Base-by-base conservation (phyloP, 306 rosid species). In the Ceratonia siliqua region DNA sequence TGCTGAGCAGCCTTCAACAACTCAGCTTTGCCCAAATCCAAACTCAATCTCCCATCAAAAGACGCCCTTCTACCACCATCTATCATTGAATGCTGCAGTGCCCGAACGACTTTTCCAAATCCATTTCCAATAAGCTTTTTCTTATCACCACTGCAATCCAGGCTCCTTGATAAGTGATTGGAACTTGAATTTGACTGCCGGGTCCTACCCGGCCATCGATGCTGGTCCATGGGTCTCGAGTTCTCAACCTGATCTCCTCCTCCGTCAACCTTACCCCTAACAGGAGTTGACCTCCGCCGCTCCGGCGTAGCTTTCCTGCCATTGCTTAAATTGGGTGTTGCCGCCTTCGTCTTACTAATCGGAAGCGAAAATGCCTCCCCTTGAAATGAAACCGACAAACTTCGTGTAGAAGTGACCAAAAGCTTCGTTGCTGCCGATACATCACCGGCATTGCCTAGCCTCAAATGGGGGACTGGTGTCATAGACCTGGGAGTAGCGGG, bases 361-460 rank as follows among this genome's bases (percentile, higher is more conserved):
- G 99, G 98, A 72, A 95, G 96, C 46, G 99, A 90, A 72, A 89
- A 95, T 17, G 97, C 85, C 77, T 92, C 98, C 0, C 99, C 99
- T 65, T 95, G 99, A 68, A 95, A 95, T 13, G 99, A 95, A 80
- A 95, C 98, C 20, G 99, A 95, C 15, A 95, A 69, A 74, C 99
- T 95, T 88, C 99, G 78, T 1, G 98, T 92, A 21, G 99, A 95
- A 72, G 96, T 95, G 35, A 92, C 91, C 22, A 95, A 74, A 62
- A 92, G 99, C 87, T 93, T 88, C 3, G 96, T 80, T 7, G 97
- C 99, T 13, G 87, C 83, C 35, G 95, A 85, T 25, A 78, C 79
- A 22, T 88, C 93, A 13, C 73, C 78, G 5, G 81, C 86, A 83
- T 83, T 89, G 61, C 82, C 58, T 24, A 73, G 88, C 58, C 82